Base-by-base conservation (phyloP, 441 rosid species). In the Gossypium gossypioides region DNA sequence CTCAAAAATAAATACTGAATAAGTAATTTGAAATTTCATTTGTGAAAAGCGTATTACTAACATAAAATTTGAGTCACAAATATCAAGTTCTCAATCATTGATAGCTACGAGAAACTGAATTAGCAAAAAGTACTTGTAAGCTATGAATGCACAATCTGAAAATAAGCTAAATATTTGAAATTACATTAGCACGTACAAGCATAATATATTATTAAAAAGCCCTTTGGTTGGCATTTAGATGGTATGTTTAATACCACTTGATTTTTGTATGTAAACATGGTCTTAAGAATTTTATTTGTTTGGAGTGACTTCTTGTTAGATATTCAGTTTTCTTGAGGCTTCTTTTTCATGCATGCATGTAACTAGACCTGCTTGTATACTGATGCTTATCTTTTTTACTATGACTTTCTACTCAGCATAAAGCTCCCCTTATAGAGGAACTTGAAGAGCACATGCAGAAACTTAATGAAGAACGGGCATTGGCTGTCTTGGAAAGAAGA, bases 341-440 rank as follows among this genome's bases (percentile, higher is more conserved):
- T 74, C 48, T 58, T 22, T 61, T 61, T 34, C 57, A 22, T 1
- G 2, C 56, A 19, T 58, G 44, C 71, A 29, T 71, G 16, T 59
- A 13, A 40, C 24, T 16, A 37, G 48, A 61, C 13, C 48, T 42
- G 15, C 16, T 50, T 63, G 7, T 24, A 50, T 27, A 57, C 16
- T 15, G 70, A 42, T 59, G 59, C 57, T 67, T 46, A 58, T 10
- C 8, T 13, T 18, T 51, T 59, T 51, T 55, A 46, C 57, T 78
- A 24, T 64, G 67, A 54, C 67, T 46, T 66, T 74, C 52, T 66
- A 74, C 79, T 63, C 88, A 95, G 99, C 76, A 87, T 74, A 95
- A 91, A 80, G 97, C 96, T 72, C 88, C 95, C 56, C 85, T 77
- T 60, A 88, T 95, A 55, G 99, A 95, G 81, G 97, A 88, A 83